These are phyloP conservation scores for Pythium biforme DNA, from an alignment of 352 stramenopile genomes.

Conservation along the genomic window DNA sequence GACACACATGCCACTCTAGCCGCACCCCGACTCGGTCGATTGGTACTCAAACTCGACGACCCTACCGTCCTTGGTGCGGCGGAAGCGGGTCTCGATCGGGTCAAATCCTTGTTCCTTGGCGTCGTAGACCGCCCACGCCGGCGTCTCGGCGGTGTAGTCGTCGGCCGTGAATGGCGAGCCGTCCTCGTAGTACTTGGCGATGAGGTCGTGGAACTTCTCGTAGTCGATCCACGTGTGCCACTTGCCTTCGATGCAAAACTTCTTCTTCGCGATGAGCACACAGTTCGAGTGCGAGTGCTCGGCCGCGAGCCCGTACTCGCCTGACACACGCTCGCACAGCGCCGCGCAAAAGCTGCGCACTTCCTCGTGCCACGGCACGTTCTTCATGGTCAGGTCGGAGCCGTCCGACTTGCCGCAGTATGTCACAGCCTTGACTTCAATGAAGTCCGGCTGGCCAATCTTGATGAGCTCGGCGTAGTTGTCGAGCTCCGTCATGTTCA, in stretches of 20 bases:
- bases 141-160: constrained; percentile 95
- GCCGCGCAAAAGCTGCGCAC: constrained; percentile 91
- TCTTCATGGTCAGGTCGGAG: constrained; percentile 97
- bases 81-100: constrained; percentile 92
- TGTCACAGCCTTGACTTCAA: constrained; percentile 97
- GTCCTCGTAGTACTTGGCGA: constrained; percentile 78
- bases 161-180: constrained; percentile 87
- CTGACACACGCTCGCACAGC: constrained; percentile 70
- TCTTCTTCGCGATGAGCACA: constrained; percentile 93
- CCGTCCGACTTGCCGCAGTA: constrained; percentile 98
- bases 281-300: constrained; percentile 97
- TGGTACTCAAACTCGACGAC: constrained; percentile 84
- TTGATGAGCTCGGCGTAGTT: constrained; percentile 94
- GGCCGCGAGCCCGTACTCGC: constrained; percentile 92
- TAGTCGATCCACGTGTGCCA: constrained; percentile 99
- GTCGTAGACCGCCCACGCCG: constrained; percentile 95
- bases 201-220: constrained; percentile 93
- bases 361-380: constrained; percentile 98
- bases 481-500: constrained; percentile 96
- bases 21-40: constrained; percentile 80
- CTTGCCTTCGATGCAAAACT: constrained; percentile 84
- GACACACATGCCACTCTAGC: too few species aligned
- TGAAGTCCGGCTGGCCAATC: constrained; percentile 90
- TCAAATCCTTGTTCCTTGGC: constrained; percentile 96
- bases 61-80: constrained; percentile 84